phyloP scores from a whole-genome alignment of 331 rosid genomes.

The Quercus tomentella region DNA sequence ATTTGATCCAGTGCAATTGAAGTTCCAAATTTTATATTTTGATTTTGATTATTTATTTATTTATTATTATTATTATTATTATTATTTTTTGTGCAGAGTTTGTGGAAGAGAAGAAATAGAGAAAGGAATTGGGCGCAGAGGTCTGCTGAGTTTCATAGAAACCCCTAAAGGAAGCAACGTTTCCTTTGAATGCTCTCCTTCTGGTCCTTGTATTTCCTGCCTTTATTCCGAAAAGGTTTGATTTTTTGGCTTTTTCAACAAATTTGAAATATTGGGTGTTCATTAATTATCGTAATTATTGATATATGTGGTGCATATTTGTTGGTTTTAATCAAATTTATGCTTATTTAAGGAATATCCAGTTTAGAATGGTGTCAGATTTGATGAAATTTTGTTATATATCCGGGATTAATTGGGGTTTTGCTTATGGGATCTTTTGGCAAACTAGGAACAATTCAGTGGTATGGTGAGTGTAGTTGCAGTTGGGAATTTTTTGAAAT shows the following conservation, averaged over 20 bases:
- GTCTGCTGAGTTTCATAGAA: slow-evolving; percentile 69
- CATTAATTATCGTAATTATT: neutral
- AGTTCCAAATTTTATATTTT: slow-evolving; percentile 3
- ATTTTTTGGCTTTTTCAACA: neutral
- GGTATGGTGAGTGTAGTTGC: no score
- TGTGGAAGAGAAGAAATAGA: slow-evolving; percentile 26
- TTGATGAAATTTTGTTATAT: neutral
- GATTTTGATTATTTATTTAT: slow-evolving; percentile 2
- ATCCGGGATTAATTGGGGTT: neutral
- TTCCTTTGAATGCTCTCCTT: slow-evolving; percentile 81
- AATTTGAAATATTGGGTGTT: neutral
- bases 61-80: no score
- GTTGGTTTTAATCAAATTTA: neutral
- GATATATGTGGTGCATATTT: neutral
- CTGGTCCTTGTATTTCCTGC: slow-evolving; percentile 92
- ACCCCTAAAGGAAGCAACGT: slow-evolving; percentile 59
- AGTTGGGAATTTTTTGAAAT: neutral
- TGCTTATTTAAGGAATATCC: neutral
- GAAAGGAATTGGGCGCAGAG: slow-evolving; percentile 48
- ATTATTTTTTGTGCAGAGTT: slow-evolving; percentile 23
- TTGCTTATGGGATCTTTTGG: neutral
- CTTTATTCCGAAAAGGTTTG: slow-evolving; percentile 76
- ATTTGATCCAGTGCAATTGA: slow-evolving; percentile 10
- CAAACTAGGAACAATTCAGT: neutral
- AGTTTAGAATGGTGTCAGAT: neutral